These are phyloP conservation scores for Trichoderma atroviride DNA, from an alignment of 2,329 filamentous ascomycete species.

Conservation along the genomic window DNA sequence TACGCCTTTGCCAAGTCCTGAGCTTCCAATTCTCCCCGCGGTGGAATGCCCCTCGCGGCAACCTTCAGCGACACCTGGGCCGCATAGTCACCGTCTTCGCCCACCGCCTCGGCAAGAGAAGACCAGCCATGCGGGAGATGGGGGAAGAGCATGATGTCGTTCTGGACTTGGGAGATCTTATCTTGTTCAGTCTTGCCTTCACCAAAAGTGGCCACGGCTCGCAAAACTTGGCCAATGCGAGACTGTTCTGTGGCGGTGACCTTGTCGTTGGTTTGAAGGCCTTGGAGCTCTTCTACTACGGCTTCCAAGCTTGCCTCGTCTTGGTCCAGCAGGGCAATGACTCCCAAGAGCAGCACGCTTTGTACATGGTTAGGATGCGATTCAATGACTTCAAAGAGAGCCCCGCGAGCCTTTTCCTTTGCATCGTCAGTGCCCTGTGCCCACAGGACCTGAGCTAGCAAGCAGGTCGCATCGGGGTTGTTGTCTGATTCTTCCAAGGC, in stretches of 20 bases:
- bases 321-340: constrained; percentile 78
- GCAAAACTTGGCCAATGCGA: constrained; percentile 72
- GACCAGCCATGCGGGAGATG: constrained; percentile 80
- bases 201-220: constrained; percentile 68
- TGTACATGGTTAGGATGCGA: constrained; percentile 73
- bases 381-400: constrained; percentile 80
- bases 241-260: constrained; percentile 66
- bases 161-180: constrained; percentile 67
- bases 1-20: constrained; percentile 72
- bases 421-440: constrained; percentile 78
- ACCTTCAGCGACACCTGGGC: constrained; percentile 81
- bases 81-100: constrained; percentile 42
- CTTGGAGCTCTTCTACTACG: constrained; percentile 75
- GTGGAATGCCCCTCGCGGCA: constrained; percentile 74
- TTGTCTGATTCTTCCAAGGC: constrained; percentile 76
- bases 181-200: constrained; percentile 53
- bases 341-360: constrained; percentile 78
- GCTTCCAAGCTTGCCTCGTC: constrained; percentile 80
- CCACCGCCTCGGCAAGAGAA: constrained; percentile 59
- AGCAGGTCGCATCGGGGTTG: constrained; percentile 81
- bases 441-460: constrained; percentile 91
- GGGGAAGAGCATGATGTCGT: constrained; percentile 79
- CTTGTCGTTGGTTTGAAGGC: constrained; percentile 67
- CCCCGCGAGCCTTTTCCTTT: constrained; percentile 72
- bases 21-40: constrained; percentile 67